Conservation (phyloP, 2,329 filamentous ascomycete species). For the Coniella vitis region DNA sequence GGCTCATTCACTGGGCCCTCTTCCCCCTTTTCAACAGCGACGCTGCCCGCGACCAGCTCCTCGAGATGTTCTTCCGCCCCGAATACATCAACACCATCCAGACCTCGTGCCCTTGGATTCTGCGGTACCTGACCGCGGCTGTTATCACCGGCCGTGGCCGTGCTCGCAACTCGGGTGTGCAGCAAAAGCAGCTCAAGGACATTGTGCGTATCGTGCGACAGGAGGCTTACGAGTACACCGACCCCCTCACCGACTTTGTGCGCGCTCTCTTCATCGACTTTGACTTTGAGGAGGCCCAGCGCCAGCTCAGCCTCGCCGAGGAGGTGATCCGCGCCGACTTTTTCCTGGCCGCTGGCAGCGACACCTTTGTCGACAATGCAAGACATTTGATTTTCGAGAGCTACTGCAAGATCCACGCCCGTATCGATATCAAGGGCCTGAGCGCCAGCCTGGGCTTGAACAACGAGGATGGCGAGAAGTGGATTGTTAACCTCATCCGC, state of each 20-base stretch:
- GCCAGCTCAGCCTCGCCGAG: slow-evolving; percentile 79
- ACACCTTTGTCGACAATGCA: slow-evolving; percentile 88
- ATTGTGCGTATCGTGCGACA: slow-evolving; percentile 91
- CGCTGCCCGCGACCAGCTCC: slow-evolving; percentile 77
- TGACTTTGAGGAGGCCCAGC: slow-evolving; percentile 94
- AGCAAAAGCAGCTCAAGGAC: slow-evolving; percentile 99
- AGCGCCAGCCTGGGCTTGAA: slow-evolving; percentile 85
- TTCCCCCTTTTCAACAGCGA: slow-evolving; percentile 99
- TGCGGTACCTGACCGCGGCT: slow-evolving; percentile 87
- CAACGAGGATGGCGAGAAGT: slow-evolving; percentile 97
- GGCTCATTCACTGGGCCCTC: slow-evolving; percentile 96
- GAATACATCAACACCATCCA: slow-evolving; percentile 99
- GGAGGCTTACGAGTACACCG: slow-evolving; percentile 94
- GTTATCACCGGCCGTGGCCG: slow-evolving; percentile 90
- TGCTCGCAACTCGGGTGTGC: slow-evolving; percentile 71
- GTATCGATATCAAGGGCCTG: slow-evolving; percentile 96
- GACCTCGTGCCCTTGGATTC: slow-evolving; percentile 92
- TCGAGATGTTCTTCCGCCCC: slow-evolving; percentile 94
- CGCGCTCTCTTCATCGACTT: slow-evolving; percentile 93
- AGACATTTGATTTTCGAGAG: slow-evolving; percentile 96
- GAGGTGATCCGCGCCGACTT: slow-evolving; percentile 90
- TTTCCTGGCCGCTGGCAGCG: slow-evolving; percentile 80
- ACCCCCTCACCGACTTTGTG: slow-evolving; percentile 93
- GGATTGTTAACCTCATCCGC: slow-evolving; percentile 98
- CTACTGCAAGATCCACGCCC: slow-evolving; percentile 99